Base-by-base conservation (phyloP, 2,329 filamentous ascomycete genomes). In the Cordyceps tenuipes region DNA sequence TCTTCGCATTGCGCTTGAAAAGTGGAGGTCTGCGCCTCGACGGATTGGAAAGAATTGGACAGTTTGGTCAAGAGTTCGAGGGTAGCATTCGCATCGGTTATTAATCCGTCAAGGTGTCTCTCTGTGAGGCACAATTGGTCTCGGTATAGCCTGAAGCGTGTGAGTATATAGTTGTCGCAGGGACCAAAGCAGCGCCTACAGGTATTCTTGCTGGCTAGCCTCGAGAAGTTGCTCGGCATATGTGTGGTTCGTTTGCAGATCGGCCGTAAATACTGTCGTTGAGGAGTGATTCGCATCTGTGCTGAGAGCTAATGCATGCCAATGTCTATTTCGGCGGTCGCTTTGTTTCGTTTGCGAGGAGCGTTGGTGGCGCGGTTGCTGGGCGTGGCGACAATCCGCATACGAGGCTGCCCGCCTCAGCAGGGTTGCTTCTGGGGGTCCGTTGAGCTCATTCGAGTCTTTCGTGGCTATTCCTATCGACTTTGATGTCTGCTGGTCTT, bases 1-100 rank as follows among this genome's bases (percentile, higher is more conserved):
- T 90, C 89, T 70, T 97, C 91, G 73, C 94, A 99, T 73, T 96
- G 91, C 51, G 88, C 85, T 70, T 92, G 90, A 76, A 99, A 97
- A 15, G 89, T 87, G n/a, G 88, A 90, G 0, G 94, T 99, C 75
- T 97, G 93, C 10, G 83, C 79, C 67, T 97, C 91, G 53, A 99
- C 93, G 0, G 87, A 80, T 65, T 87, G 86, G 76, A 99, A 99
- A 5, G 92, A 93, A 66, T 87, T 84, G 15, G 92, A 92, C 17
- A 99, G 80, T 0, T 83, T 85, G 17, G 89, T 87, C 31, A 99
- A 80, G 19, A 95, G 79, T 48, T 85, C 80, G 44, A 99, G 79
- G 0, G 91, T 88, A 19, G 82, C 82, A 59, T 89, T 84, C 1
- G 93, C 91, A 70, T 91, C 90, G 31, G 82, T 77, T 26, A 97